Evolutionary conservation across 108 stramenopile genomes (phyloP), one percentile per base, ranked within the genome.

Genomic region (Seminavis robusta): DNA sequence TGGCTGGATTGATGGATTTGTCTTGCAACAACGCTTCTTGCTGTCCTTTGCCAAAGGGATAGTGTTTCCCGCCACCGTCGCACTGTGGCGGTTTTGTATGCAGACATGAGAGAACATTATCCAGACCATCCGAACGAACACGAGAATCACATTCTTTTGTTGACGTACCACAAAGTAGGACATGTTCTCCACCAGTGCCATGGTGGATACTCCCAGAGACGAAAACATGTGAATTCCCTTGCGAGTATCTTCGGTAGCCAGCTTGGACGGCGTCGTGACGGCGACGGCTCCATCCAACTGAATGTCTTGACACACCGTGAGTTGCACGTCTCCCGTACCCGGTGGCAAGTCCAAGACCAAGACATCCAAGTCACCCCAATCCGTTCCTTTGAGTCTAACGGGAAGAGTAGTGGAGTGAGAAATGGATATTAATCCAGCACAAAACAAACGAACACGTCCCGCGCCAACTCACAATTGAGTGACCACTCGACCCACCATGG

Each of bases 101-200:
- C n/a, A 42, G 36, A 55, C 4, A 8, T 47, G 40, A 9, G n/a
- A 43, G 39, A 43, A 17, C 7, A 48, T 24, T 29, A 8, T 26
- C 17, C 10, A 7, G 25, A 58, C 15, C 51, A 48, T 13, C 7
- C 25, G 16, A 44, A 44, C 24, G 5, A 15, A 54, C 40, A 40
- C 9, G 19, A 8, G 11, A 20, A 20, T 27, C 30, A 52, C 30
- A 17, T 20, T 33, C 17, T 27, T 39, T 3, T 25, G 6, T 26
- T 3, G 5, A 55, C 75, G 41, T 58, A 70, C 69, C 31, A 81
- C 86, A 77, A 95, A 95, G 50, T 88, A 95, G 0, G 96, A 71
- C 97, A 99, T 97, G 70, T 99, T 99, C 59, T 99, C 97, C 2
- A 99, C 99, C 46, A 98, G 77, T 13, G 96, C 95, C 16, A 98